These are phyloP conservation scores for Lophiotrema nucula DNA, from an alignment of 495 filamentous ascomycete genomes.

Conservation along the genomic window DNA sequence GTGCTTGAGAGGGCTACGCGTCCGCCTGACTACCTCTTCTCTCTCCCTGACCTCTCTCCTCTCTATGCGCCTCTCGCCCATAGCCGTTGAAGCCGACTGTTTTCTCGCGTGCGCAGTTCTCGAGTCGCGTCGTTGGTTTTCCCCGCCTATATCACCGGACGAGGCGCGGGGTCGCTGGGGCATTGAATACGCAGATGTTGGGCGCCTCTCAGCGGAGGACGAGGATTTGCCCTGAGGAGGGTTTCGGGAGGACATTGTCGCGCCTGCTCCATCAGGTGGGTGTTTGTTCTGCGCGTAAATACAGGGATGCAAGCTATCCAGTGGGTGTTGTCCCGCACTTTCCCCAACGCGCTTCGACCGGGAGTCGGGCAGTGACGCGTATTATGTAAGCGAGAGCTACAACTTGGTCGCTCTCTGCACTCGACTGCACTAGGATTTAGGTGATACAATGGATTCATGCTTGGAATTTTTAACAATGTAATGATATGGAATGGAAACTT, in stretches of 20 bases:
- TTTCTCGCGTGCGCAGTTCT: constrained; percentile 29
- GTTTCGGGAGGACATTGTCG: constrained; percentile 29
- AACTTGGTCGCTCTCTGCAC: no score
- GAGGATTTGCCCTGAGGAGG: constrained; percentile 19
- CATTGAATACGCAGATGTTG: constrained; percentile 11
- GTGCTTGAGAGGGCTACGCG: constrained; percentile 65
- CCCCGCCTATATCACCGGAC: constrained; percentile 19
- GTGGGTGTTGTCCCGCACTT: no score
- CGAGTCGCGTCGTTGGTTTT: constrained; percentile 21
- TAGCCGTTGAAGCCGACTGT: constrained; percentile 10
- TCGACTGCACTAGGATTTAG: no score
- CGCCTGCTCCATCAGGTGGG: no score
- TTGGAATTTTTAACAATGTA: no score
- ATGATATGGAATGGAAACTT: no score
- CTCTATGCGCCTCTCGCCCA: constrained; percentile 30
- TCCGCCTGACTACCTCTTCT: constrained; percentile 52
- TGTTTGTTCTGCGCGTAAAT: no score
- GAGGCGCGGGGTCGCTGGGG: constrained; percentile 33
- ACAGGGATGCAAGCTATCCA: no score
- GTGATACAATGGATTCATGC: no score
- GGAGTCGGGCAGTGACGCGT: no score
- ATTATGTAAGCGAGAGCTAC: no score
- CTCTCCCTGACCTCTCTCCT: constrained; percentile 27
- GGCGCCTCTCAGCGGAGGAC: constrained; percentile 22
- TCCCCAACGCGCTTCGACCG: no score